Conservation (phyloP, 257 asterid species). For the Primulina huaijiensis region DNA sequence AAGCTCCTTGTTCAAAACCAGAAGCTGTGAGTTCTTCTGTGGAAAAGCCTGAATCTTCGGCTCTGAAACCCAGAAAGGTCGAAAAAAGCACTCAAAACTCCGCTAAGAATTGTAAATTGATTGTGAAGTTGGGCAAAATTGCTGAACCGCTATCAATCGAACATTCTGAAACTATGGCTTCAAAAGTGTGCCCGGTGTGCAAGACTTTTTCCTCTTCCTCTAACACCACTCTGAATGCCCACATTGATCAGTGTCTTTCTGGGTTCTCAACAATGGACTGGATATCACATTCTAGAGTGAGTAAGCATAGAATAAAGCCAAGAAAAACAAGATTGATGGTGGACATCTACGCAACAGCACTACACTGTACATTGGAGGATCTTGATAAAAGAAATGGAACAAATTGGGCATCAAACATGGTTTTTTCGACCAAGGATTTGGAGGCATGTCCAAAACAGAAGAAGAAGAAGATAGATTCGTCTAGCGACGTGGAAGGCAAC, state of each 20-base stretch:
- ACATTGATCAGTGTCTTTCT: constrained; percentile 92
- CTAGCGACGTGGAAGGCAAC: constrained; percentile 35
- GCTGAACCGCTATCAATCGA: constrained; percentile 42
- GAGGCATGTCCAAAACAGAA: constrained; percentile 34
- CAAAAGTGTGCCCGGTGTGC: constrained; percentile 96
- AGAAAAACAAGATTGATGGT: constrained; percentile 67
- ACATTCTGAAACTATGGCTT: constrained; percentile 71
- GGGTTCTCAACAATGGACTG: constrained; percentile 50
- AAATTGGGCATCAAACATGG: constrained; percentile 57
- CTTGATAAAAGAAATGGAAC: constrained; percentile 88
- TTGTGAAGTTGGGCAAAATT: constrained; percentile 42
- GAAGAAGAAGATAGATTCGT: constrained; percentile 27
- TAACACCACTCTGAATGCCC: constrained; percentile 95
- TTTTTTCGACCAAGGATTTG: constrained; percentile 38
- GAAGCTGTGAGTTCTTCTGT: constrained; percentile 28
- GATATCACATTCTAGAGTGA: constrained; percentile 43
- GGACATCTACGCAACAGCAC: constrained; percentile 71
- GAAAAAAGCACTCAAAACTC: constrained; percentile 33
- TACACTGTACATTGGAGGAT: constrained; percentile 74
- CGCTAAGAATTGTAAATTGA: constrained; percentile 58
- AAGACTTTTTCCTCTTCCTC: constrained; percentile 86
- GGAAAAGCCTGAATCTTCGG: constrained; percentile 28
- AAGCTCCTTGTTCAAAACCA: constrained; percentile 30
- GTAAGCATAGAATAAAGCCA: constrained; percentile 71
- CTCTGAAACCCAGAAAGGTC: constrained; percentile 33